Percentiles rank a stretch among this genome's conserved stretches.
These are phyloP conservation scores for Colletotrichum tanaceti DNA, from an alignment of 2,329 filamentous ascomycete species.

Conservation along the genomic window DNA sequence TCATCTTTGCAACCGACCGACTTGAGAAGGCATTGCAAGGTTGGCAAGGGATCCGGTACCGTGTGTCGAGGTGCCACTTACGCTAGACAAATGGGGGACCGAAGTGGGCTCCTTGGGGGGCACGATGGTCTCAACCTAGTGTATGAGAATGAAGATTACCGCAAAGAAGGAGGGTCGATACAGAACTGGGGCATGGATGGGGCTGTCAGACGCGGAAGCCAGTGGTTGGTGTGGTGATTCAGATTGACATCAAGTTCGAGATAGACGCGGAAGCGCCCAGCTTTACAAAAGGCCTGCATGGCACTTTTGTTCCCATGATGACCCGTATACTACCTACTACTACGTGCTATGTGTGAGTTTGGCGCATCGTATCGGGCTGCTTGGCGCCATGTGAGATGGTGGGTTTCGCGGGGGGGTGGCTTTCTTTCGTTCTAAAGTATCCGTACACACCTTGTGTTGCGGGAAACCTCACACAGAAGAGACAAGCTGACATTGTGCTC, in stretches of 20 bases:
- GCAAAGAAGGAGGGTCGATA: constrained; percentile 2
- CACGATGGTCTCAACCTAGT: background rate
- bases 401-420: background rate
- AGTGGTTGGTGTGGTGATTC: background rate
- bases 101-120: background rate
- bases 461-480: background rate
- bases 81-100: background rate
- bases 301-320: constrained; percentile 15
- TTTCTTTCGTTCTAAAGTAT: background rate
- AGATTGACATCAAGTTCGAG: background rate
- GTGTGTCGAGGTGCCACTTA: background rate
- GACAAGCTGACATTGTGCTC: too few relatives aligned
- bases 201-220: background rate
- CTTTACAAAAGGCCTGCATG: constrained; percentile 10
- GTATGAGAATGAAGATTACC: background rate
- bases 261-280: constrained; percentile 22
- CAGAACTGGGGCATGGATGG: background rate
- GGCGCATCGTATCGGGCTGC: background rate
- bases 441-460: too few relatives aligned
- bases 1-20: background rate
- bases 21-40: background rate
- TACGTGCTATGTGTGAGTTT: too few relatives aligned
- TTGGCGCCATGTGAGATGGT: background rate
- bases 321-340: too few relatives aligned
- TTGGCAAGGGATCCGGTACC: background rate